Evolutionary conservation across 1,139 yeast species (phyloP).

Genomic region (Hyphopichia wangnamkhiaoensis): DNA sequence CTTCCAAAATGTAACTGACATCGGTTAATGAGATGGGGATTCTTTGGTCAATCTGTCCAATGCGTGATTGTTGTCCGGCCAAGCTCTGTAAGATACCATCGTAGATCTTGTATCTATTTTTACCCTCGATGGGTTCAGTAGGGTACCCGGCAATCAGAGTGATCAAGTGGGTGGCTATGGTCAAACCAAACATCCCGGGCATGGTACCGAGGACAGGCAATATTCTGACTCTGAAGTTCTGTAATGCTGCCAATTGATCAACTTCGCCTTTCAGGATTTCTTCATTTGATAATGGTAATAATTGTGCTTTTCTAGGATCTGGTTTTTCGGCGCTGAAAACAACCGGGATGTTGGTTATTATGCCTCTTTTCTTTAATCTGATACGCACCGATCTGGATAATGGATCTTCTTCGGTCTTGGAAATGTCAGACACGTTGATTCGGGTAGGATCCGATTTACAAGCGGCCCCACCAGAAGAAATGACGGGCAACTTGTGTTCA

Average conservation of each 20-base stretch:
- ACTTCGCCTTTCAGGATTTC: constrained; percentile 81
- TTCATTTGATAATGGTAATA: constrained; percentile 79
- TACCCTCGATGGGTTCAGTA: constrained; percentile 87
- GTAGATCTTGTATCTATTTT: constrained; percentile 79
- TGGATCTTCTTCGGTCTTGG: constrained; percentile 85
- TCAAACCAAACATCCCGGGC: constrained; percentile 94
- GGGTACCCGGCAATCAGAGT: constrained; percentile 86
- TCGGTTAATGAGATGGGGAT: constrained; percentile 74
- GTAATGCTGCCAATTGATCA: constrained; percentile 82
- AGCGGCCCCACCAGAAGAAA: constrained; percentile 96
- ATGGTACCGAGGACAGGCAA: constrained; percentile 93
- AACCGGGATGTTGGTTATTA: constrained; percentile 74
- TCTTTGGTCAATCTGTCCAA: constrained; percentile 68
- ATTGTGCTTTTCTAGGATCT: constrained; percentile 86
- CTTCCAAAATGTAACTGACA: constrained; percentile 84
- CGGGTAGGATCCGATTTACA: constrained; percentile 58
- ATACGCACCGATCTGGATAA: constrained; percentile 86
- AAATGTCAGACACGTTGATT: constrained; percentile 45
- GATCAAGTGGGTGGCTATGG: constrained; percentile 81
- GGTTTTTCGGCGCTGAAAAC: constrained; percentile 96
- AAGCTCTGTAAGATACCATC: constrained; percentile 80
- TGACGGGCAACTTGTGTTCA: constrained; percentile 56
- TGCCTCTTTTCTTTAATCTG: constrained; percentile 76
- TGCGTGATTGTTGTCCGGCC: constrained; percentile 83
- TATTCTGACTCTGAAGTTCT: constrained; percentile 88